A percentile compares a stretch with the other conserved stretches of the same genome.
These are phyloP conservation scores for Rhodotorula mucilaginosa DNA, from an alignment of 1,284 basidiomycete genomes.

Conservation along the genomic window DNA sequence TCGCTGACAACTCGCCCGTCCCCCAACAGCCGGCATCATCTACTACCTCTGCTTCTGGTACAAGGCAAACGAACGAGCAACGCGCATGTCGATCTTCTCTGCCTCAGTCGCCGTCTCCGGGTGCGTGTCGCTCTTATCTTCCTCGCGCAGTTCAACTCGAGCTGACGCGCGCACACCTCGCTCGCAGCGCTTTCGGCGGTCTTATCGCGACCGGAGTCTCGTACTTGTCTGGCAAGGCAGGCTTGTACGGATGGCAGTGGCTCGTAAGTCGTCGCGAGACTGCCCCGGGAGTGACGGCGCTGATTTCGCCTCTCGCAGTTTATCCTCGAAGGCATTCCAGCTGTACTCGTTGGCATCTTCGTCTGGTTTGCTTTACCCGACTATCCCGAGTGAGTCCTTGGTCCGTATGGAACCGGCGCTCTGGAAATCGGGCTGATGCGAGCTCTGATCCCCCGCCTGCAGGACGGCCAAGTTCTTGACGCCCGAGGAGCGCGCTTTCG, in stretches of 20 bases:
- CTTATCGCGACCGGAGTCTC: constrained; percentile 52
- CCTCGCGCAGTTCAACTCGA: no score
- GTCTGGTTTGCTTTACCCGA: constrained; percentile 54
- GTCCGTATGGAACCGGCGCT: no score
- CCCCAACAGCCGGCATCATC: neutral
- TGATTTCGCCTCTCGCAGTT: constrained; percentile 44
- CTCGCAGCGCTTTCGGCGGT: constrained; percentile 52
- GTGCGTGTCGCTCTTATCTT: neutral
- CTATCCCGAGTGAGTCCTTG: constrained; percentile 39
- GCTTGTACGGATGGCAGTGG: constrained; percentile 51
- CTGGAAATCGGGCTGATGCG: neutral
- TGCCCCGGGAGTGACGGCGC: neutral
- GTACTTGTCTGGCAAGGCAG: constrained; percentile 47
- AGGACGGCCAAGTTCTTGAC: constrained; percentile 52
- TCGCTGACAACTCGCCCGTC: neutral
- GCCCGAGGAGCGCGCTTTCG: constrained; percentile 47
- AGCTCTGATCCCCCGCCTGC: neutral
- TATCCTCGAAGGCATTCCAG: constrained; percentile 56
- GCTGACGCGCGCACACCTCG: neutral
- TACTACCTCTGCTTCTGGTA: constrained; percentile 30
- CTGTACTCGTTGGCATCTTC: constrained; percentile 51
- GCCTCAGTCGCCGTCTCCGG: constrained; percentile 51
- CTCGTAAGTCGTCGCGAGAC: constrained; percentile 32
- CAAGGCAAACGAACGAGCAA: constrained; percentile 19
- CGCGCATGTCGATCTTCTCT: constrained; percentile 31